A percentile compares a stretch with the other conserved stretches of the same genome.
Evolutionary conservation across 164 flowering plant genomes (phyloP).

Genomic region (Stephania yunnanensis): DNA sequence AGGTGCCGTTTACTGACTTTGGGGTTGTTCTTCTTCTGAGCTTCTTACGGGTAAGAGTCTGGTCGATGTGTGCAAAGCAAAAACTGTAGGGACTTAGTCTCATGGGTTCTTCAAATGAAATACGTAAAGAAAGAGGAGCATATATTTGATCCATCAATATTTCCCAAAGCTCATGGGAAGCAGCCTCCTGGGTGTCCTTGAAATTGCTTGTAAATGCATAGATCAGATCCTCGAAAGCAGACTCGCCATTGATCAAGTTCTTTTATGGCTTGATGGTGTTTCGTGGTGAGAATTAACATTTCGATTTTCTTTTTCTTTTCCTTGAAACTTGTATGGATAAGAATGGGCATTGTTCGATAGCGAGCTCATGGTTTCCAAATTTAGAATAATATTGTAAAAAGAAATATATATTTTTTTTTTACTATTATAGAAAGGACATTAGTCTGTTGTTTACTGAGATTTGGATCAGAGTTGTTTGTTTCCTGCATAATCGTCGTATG

Average conservation of each 20-base stretch:
- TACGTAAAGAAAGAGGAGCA: too few relatives aligned
- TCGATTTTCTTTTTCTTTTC: constrained; percentile 5
- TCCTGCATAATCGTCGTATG: background rate
- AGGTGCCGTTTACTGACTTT: constrained; percentile 83
- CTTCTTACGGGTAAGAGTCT: constrained; percentile 75
- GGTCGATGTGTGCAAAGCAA: constrained; percentile 65
- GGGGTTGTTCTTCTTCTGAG: constrained; percentile 82
- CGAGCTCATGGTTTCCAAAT: too few relatives aligned
- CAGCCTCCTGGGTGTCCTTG: constrained; percentile 49
- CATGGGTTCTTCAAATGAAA: too few relatives aligned
- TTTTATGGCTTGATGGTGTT: constrained; percentile 51
- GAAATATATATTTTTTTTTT: background rate
- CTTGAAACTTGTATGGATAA: background rate
- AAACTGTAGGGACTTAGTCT: constrained; percentile 61
- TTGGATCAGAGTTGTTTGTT: background rate
- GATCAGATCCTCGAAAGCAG: constrained; percentile 51
- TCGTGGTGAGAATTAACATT: constrained; percentile 18
- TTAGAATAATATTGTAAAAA: constrained; percentile 5
- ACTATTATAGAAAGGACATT: background rate
- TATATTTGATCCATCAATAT: too few relatives aligned
- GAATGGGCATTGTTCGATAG: too few relatives aligned
- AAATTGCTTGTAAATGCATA: constrained; percentile 63
- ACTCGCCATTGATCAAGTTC: constrained; percentile 67
- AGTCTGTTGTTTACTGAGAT: background rate
- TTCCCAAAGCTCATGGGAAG: constrained; percentile 41